Base-by-base conservation (phyloP, 306 rosid species). In the Medicago ruthenica region DNA sequence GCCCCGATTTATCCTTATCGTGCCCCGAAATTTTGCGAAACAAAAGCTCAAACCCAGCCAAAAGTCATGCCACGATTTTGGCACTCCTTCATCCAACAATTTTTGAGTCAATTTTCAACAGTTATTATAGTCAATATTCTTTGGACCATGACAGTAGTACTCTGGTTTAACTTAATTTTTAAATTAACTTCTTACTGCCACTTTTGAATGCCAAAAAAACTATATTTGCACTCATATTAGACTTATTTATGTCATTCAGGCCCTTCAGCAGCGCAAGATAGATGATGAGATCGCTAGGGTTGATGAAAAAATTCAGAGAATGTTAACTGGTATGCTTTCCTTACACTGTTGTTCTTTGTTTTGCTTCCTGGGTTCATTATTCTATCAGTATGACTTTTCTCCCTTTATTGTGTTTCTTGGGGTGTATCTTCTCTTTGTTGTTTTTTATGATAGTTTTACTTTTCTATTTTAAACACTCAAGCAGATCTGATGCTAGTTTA, bases 271-370 rank as follows among this genome's bases (percentile, higher is more conserved):
- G 71, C 92, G 88, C 67, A 12, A 53, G 59, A 71, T 89, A 81
- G 93, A 86, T 72, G 95, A 89, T 45, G 87, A 89, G 78, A 91
- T 90, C 50, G 93, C 93, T 36, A 65, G 31, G 55, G 89, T 87
- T 48, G 91, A 93, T 78, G 77, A 76, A 80, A 84, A 81, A 51
- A 81, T 93, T 70, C 81, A 83, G 76, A 88, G 80, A 75, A 66
- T 93, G 61, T 27, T 82, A 76, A 85, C 75, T 64, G 98, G 98
- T 91, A 81, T 15, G 72, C 18, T 81, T 76, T 39, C 37, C 4
- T 31, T 75, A 12, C 27, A 37, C 66, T 20, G 27, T 57, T 31
- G 42, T 11, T 65, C 18, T 50, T 51, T 54, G 16, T 76, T 60
- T 83, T 79, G 75, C 24, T 70, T 70, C 59, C 36, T 27, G 40